These are phyloP conservation scores for Phytophthora melonis DNA, from an alignment of 352 stramenopile species.

Conservation along the genomic window DNA sequence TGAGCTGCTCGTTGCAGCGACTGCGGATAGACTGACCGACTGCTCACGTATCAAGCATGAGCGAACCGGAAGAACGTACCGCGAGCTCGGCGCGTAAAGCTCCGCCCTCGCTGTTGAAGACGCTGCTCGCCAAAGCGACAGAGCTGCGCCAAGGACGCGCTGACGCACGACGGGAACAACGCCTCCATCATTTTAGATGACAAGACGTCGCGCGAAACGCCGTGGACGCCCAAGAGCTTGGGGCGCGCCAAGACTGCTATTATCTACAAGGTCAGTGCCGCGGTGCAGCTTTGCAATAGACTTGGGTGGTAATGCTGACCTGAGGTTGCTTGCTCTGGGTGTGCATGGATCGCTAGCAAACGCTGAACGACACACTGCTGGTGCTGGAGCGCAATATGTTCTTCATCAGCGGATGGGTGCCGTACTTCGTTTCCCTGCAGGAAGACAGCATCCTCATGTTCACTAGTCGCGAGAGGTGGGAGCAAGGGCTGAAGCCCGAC, in stretches of 20 bases:
- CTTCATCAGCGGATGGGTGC: conserved; percentile 82
- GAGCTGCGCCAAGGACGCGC: conserved; percentile 28
- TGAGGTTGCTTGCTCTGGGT: no score
- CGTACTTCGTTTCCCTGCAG: conserved; percentile 88
- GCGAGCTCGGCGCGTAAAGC: not conserved
- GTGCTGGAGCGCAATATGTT: conserved; percentile 87
- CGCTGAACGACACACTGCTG: conserved; percentile 84
- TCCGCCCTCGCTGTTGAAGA: conserved; percentile 50
- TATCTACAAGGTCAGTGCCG: conserved; percentile 77
- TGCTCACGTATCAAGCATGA: conserved; percentile 14
- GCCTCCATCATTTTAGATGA: conserved; percentile 79
- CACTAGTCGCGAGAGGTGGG: conserved; percentile 82
- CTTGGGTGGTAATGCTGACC: no score
- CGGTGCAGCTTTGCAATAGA: no score
- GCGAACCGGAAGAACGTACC: conserved; percentile 6
- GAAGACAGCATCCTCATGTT: conserved; percentile 84
- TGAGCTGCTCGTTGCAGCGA: not conserved
- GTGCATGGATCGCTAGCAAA: conserved; percentile 57
- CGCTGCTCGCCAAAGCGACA: conserved; percentile 43
- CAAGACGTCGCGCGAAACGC: conserved; percentile 53
- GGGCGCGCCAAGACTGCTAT: conserved; percentile 86
- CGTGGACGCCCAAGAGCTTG: conserved; percentile 88
- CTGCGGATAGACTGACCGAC: not conserved
- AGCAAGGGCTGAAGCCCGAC: conserved; percentile 83
- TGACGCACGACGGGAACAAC: conserved; percentile 84